Evolutionary conservation across 805 yeast species (phyloP), one percentile per base, ranked within the genome.

Genomic region (Candida ficus): DNA sequence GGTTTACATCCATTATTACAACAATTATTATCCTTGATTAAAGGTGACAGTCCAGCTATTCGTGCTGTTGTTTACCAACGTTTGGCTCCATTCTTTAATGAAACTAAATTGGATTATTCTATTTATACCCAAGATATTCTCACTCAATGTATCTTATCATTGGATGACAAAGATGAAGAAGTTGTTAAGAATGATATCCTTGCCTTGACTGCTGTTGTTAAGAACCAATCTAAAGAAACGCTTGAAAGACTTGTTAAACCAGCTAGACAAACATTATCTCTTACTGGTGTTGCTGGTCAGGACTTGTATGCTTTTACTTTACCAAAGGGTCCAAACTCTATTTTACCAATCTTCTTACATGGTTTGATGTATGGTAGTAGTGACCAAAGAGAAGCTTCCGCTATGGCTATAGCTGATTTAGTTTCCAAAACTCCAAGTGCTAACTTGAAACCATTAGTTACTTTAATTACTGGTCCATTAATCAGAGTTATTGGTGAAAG

Each of bases 401-500:
- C 99, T 0, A 66, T 82, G 56, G 96, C 88, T 42, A 87, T 93
- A 54, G 93, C 95, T 5, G 90, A 82, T 55, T 67, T 93, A 43
- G 84, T 90, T 34, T 83, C 81, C 35, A 80, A 88, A 54, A 86
- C 98, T 0, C 93, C 93, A 17, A 80, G 93, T n/a, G 70, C 76
- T 10, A 78, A 75, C 44, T 75, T 93, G 63, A 85, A 80, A 61
- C 86, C 96, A 26, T 86, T 81, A 63, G 96, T 95, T 18, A 91
- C 98, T 8, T 79, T 80, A 21, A 87, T 95, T 48, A 90, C 96
- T 21, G 99, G 99, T 66, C 99, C 99, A 29, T 73, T 93, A 57
- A 93, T 93, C 64, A 88, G 99, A 72, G 95, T 91, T 42, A 86
- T 91, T 57, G 99, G 99, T 57, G 99, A 93, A 63, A 80, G 96